Conservation (phyloP, 192 early-diverging fungal genomes). For the Obelidium mucronatum region DNA sequence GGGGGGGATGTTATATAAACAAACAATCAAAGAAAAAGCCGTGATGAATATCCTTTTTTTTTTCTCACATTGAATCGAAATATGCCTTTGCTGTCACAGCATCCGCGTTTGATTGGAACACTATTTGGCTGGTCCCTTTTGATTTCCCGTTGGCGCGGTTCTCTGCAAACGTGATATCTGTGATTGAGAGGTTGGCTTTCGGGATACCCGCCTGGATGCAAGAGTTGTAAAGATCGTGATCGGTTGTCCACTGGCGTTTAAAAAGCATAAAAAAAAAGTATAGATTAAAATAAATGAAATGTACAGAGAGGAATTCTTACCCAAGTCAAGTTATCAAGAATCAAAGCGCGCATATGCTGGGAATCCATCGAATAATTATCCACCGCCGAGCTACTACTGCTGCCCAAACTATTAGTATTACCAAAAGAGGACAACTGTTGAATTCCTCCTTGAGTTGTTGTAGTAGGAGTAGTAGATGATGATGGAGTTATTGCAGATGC, state of each 20-base stretch:
- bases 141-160: slow-evolving; percentile 12
- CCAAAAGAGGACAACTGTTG: background rate
- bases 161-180: slow-evolving; percentile 23
- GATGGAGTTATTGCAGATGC: background rate
- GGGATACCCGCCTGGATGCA: background rate
- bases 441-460: background rate
- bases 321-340: slow-evolving; percentile 22
- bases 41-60: background rate
- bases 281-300: background rate
- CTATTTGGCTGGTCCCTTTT: slow-evolving; percentile 10
- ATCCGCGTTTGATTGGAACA: slow-evolving; percentile 20
- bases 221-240: slow-evolving; percentile 18
- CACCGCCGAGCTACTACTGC: too few relatives aligned
- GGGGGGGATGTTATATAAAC: too few relatives aligned
- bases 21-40: background rate
- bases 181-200: background rate
- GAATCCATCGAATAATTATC: too few relatives aligned
- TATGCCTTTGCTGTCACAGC: slow-evolving; percentile 12
- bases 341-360: slow-evolving; percentile 10
- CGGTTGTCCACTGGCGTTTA: slow-evolving; percentile 29
- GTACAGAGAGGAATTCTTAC: background rate
- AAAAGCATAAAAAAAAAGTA: background rate
- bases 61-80: slow-evolving; percentile 15
- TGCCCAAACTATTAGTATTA: too few relatives aligned
- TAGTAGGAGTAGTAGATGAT: background rate